These are phyloP conservation scores for Trypethelium eluteriae DNA, from an alignment of 495 filamentous ascomycete species.

Conservation along the genomic window DNA sequence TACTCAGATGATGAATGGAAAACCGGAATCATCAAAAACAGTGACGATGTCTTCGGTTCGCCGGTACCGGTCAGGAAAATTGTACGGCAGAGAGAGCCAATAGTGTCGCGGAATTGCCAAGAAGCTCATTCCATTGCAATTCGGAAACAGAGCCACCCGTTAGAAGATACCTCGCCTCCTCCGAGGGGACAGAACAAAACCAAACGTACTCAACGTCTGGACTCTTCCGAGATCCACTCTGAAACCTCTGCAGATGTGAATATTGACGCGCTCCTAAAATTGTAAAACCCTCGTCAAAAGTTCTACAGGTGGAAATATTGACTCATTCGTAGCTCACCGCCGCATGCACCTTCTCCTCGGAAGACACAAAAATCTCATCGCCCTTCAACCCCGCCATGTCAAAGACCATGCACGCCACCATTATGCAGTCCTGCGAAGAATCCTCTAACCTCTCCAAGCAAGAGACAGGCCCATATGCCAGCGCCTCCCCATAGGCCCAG, in stretches of 20 bases:
- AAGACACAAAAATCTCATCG: slow-evolving; percentile 22
- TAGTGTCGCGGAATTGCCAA: not conserved
- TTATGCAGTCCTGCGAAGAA: slow-evolving; percentile 42
- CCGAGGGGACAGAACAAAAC: not conserved
- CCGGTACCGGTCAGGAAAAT: not conserved
- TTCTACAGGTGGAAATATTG: not conserved
- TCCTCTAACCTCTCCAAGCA: slow-evolving; percentile 46
- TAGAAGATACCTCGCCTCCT: not conserved
- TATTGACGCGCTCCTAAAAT: not conserved
- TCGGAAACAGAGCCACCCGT: not conserved
- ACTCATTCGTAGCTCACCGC: slow-evolving; percentile 24
- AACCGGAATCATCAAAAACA: not conserved
- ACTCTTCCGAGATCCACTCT: not conserved
- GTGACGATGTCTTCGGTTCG: not conserved
- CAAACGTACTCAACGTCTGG: not conserved
- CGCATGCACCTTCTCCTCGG: slow-evolving; percentile 26
- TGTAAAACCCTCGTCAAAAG: not conserved
- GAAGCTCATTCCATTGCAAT: not conserved
- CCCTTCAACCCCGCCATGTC: slow-evolving; percentile 23
- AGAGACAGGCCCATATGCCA: slow-evolving; percentile 43
- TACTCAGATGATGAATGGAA: not conserved
- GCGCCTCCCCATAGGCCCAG: slow-evolving; percentile 55
- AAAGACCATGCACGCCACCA: slow-evolving; percentile 31
- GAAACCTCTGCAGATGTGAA: not conserved
- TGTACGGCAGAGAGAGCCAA: not conserved